Base-by-base conservation (phyloP, 108 stramenopile species). In the Pseudonitzschia delicatissima region DNA sequence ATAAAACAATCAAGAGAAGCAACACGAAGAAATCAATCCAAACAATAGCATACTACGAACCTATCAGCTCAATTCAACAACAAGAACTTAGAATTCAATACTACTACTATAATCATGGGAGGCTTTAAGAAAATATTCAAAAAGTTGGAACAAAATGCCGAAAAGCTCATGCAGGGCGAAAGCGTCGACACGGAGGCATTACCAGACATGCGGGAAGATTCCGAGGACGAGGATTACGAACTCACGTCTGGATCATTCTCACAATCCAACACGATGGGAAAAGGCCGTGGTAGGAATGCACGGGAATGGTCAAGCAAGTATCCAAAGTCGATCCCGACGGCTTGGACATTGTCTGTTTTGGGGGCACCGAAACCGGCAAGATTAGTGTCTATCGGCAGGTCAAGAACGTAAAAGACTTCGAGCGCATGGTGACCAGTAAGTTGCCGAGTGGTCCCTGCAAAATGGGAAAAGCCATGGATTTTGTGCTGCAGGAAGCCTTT, bases 241-340 rank as follows among this genome's bases (percentile, higher is more conserved):
- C 6, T 15, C 31, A 28, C 15, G 5, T 33, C 31, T 33, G 15
- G 3, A 31, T n/a, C 28, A 33, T 28, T 55, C 60, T 1, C 5
- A 23, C 4, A 61, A 61, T 61, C 60, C 60, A 0, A 61, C 60
- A 0, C 0, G 60, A 4, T 61, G 60, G 60, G 60, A 61, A 61
- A 61, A 61, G 33, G 60, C 60, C 35, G 35, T 37, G 12, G 17
- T 61, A 12, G 60, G 20, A 6, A 18, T 61, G 33, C 28, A 61
- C 33, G 60, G n/a, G 60, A 21, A 61, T 61, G 37, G 60, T 61
- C 1, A 44, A 40, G 26, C 60, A 61, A 35, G 60, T 61, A 18
- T 36, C 33, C 42, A 40, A 36, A 26, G 42, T 61, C 0, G 60
- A 61, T 35, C 60, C 60, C 0, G 60, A 61, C 39, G 60, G 60